phyloP scores from a whole-genome alignment of 305 asterid genomes.

The Fraxinus floribunda region DNA sequence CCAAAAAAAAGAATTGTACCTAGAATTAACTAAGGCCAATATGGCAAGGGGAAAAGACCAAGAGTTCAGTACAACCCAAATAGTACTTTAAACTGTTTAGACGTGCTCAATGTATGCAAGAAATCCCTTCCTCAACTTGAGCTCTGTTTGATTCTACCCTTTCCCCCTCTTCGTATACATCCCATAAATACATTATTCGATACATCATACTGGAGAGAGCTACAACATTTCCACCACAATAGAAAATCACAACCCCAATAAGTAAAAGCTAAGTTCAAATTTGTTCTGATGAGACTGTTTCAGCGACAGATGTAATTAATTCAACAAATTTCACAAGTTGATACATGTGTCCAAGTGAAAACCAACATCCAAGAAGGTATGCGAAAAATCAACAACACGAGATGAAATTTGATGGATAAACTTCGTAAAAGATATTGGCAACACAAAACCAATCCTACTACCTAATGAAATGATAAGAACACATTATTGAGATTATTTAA shows the following conservation, averaged over 20 bases:
- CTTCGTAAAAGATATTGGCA: not conserved
- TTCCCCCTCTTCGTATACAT: not conserved
- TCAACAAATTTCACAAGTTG: not conserved
- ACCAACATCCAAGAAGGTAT: not conserved
- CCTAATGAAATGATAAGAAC: not conserved
- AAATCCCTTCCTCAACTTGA: not conserved
- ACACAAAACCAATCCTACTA: not conserved
- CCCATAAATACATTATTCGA: not conserved
- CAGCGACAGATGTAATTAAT: not conserved
- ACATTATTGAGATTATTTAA: not conserved
- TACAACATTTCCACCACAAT: not conserved
- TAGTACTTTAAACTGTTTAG: not conserved
- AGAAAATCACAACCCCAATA: not conserved
- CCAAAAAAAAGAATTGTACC: slow-evolving; percentile 1
- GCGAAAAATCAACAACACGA: not conserved
- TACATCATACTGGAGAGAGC: not conserved
- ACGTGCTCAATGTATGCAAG: not conserved
- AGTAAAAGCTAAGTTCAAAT: not conserved
- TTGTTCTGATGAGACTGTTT: not conserved
- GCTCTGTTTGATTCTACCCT: not conserved
- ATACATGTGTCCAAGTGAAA: not conserved
- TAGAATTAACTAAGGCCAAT: slow-evolving; percentile 8
- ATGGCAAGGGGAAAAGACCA: slow-evolving; percentile 1
- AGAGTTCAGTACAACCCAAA: not conserved
- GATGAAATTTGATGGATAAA: not conserved